Conservation (phyloP, 2,329 filamentous ascomycete genomes). For the Pestalotiopsis sp. region DNA sequence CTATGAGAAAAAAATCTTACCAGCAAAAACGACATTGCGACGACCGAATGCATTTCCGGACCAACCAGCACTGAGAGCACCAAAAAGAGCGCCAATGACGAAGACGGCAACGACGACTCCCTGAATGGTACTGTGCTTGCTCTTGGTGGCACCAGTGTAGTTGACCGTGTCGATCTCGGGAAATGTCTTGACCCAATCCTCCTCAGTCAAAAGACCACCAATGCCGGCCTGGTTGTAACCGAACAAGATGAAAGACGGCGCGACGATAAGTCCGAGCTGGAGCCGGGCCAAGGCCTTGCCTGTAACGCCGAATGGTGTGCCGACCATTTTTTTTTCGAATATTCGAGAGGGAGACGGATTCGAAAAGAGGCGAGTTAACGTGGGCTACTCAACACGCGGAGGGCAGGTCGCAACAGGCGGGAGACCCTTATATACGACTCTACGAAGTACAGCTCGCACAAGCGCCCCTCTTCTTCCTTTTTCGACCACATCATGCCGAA, state of each 20-base stretch:
- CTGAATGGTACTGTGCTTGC: constrained; percentile 36
- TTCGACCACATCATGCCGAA: not conserved
- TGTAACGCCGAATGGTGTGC: constrained; percentile 32
- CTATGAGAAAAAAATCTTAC: not conserved
- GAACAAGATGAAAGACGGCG: constrained; percentile 43
- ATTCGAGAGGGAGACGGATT: too few relatives aligned
- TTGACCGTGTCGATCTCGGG: constrained; percentile 40
- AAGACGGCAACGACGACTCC: constrained; percentile 39
- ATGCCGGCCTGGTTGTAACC: constrained; percentile 44
- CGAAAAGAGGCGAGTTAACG: not conserved
- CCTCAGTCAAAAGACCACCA: constrained; percentile 35
- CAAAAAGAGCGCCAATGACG: constrained; percentile 37
- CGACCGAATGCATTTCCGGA: constrained; percentile 42
- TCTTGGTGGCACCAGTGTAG: constrained; percentile 29
- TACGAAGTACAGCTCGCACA: not conserved
- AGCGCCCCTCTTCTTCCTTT: not conserved
- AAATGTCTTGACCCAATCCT: constrained; percentile 37
- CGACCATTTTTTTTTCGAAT: not conserved
- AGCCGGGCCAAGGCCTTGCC: constrained; percentile 36
- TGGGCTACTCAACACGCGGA: not conserved
- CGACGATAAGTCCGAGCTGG: constrained; percentile 44
- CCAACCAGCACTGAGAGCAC: constrained; percentile 34
- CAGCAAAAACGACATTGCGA: constrained; percentile 40
- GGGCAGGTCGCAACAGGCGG: not conserved
- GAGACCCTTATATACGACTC: not conserved